Conservation (phyloP, 1,284 basidiomycete species). For the Pterula multifida region DNA sequence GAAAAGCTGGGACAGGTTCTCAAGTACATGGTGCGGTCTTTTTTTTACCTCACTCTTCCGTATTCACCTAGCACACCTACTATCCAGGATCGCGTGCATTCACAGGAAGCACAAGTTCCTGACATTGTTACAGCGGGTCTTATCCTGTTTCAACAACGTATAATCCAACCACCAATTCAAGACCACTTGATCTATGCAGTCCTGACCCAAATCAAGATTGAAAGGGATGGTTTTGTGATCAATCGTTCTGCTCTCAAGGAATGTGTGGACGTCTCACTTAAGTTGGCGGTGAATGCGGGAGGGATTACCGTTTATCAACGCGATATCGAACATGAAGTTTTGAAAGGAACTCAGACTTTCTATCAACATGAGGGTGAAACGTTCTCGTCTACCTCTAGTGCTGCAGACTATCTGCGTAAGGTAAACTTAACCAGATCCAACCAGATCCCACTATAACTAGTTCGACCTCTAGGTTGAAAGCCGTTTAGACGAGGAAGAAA, state of each 20-base stretch:
- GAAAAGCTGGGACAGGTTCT: slow-evolving; percentile 82
- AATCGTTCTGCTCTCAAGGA: slow-evolving; percentile 86
- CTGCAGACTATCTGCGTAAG: slow-evolving; percentile 71
- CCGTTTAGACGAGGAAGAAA: slow-evolving; percentile 78
- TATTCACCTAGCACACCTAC: slow-evolving; percentile 5
- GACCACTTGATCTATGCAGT: slow-evolving; percentile 75
- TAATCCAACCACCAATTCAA: slow-evolving; percentile 77
- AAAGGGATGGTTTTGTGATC: slow-evolving; percentile 86
- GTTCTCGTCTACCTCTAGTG: slow-evolving; percentile 67
- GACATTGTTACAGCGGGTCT: slow-evolving; percentile 79
- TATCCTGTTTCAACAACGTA: slow-evolving; percentile 75
- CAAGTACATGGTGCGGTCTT: slow-evolving; percentile 80
- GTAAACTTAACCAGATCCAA: slow-evolving; percentile 36
- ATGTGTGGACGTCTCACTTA: slow-evolving; percentile 79
- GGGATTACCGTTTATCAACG: slow-evolving; percentile 68
- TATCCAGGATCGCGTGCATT: slow-evolving; percentile 79
- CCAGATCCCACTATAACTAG: not conserved
- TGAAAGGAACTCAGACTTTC: slow-evolving; percentile 70
- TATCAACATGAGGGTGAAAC: slow-evolving; percentile 70
- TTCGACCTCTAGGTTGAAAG: slow-evolving; percentile 55
- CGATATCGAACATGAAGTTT: slow-evolving; percentile 78
- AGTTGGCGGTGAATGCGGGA: slow-evolving; percentile 43
- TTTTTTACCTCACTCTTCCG: not conserved
- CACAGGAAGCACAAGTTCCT: slow-evolving; percentile 59
- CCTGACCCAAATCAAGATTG: slow-evolving; percentile 80